Evolutionary conservation across 345 rosid species (phyloP).

Genomic region (Ailanthus altissimus): DNA sequence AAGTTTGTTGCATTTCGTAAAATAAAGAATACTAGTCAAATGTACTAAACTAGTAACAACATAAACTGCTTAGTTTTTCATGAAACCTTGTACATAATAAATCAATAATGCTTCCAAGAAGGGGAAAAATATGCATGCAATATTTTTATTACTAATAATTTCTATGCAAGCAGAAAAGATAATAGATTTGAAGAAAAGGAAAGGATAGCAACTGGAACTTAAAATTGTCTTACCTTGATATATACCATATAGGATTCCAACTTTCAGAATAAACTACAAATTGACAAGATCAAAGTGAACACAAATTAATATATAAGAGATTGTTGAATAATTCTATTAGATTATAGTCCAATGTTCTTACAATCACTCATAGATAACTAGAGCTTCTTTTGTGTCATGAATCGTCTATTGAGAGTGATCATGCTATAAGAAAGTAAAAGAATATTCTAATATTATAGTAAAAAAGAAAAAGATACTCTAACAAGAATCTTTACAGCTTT

Average conservation of each 20-base stretch:
- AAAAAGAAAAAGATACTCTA: too few relatives aligned
- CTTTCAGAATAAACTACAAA: slow-evolving; percentile 96
- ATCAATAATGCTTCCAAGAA: neutral
- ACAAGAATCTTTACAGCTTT: too few relatives aligned
- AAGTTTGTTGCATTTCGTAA: slow-evolving; percentile 75
- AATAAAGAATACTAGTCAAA: slow-evolving; percentile 19
- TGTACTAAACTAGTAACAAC: neutral
- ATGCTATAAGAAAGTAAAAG: slow-evolving; percentile 92
- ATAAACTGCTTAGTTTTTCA: neutral
- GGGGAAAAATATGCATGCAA: neutral
- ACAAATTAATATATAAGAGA: slow-evolving; percentile 7
- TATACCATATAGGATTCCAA: slow-evolving; percentile 99
- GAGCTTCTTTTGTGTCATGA: slow-evolving; percentile 92
- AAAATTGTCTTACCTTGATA: slow-evolving; percentile 64
- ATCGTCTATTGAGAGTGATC: slow-evolving; percentile 98
- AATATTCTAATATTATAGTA: too few relatives aligned
- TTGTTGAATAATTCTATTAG: neutral
- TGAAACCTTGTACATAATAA: neutral
- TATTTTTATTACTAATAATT: neutral
- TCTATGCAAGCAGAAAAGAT: neutral
- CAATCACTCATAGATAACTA: slow-evolving; percentile 99
- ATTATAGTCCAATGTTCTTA: slow-evolving; percentile 41
- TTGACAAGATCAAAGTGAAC: slow-evolving; percentile 20
- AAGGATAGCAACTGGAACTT: slow-evolving; percentile 1
- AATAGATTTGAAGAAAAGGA: neutral